Conservation (phyloP, 2,329 filamentous ascomycete species). For the Pestalotiopsis sp. region DNA sequence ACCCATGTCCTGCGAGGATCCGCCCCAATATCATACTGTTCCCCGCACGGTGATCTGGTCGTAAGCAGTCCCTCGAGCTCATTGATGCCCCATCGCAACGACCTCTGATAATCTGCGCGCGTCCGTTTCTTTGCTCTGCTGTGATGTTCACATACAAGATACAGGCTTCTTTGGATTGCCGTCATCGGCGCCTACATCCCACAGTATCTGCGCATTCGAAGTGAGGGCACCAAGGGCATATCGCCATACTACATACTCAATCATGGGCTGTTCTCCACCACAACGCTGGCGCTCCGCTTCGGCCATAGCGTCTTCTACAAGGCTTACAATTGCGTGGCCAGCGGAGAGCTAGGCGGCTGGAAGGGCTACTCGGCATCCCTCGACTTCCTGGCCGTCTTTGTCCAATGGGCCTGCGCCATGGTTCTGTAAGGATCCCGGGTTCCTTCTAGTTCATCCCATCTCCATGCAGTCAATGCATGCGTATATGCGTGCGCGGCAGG, state of each 20-base stretch:
- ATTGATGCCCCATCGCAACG: background rate
- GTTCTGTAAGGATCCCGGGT: constrained; percentile 9
- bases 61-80: constrained; percentile 5
- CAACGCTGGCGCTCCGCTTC: constrained; percentile 16
- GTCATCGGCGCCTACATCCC: constrained; percentile 16
- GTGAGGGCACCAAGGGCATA: constrained; percentile 15
- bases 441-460: too few relatives aligned
- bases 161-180: constrained; percentile 14
- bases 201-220: constrained; percentile 10
- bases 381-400: constrained; percentile 15
- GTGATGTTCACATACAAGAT: background rate
- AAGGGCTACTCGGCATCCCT: constrained; percentile 16
- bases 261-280: constrained; percentile 17
- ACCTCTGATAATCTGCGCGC: background rate
- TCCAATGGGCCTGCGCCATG: constrained; percentile 17
- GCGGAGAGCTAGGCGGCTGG: constrained; percentile 15
- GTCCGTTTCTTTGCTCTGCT: background rate
- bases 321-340: constrained; percentile 14
- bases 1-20: constrained; percentile 13
- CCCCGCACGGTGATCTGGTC: constrained; percentile 16
- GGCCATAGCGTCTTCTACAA: constrained; percentile 16
- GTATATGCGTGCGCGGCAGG: too few relatives aligned
- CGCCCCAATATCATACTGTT: constrained; percentile 12
- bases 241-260: constrained; percentile 19
- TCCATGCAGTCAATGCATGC: background rate